phyloP scores from a whole-genome alignment of 2,329 filamentous ascomycete genomes.

The Paramyrothecium sp. region DNA sequence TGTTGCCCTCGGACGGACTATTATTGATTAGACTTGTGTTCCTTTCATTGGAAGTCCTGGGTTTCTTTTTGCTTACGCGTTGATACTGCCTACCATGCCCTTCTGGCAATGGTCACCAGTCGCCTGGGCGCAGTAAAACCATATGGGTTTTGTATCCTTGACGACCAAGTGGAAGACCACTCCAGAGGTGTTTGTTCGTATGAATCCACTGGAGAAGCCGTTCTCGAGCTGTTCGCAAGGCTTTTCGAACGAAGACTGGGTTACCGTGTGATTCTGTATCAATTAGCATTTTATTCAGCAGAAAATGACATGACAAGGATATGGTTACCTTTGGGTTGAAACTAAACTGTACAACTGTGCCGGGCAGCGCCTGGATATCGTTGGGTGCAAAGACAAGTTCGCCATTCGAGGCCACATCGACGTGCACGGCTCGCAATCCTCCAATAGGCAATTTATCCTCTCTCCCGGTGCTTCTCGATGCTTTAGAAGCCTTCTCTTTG shows the following conservation, averaged over 20 bases:
- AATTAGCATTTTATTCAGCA: background rate
- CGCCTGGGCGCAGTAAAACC: background rate
- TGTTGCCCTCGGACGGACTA: background rate
- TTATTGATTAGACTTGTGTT: background rate
- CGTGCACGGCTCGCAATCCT: background rate
- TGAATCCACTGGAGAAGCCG: background rate
- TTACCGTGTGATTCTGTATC: background rate
- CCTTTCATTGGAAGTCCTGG: background rate
- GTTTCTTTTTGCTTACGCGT: background rate
- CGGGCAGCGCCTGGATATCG: background rate
- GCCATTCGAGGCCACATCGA: background rate
- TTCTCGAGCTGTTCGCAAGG: background rate
- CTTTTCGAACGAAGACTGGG: background rate
- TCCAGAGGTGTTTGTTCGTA: background rate
- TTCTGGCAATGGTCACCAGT: background rate
- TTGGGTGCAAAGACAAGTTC: background rate
- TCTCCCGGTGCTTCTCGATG: background rate
- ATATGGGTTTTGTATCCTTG: background rate
- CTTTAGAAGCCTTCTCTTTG: background rate
- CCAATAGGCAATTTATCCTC: background rate
- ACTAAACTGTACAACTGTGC: background rate
- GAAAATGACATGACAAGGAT: background rate
- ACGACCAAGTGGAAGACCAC: background rate
- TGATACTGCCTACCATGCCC: background rate
- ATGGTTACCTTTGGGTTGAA: background rate